Base-by-base conservation (phyloP, 2,329 filamentous ascomycete species). In the Paecilomyces variotii region DNA sequence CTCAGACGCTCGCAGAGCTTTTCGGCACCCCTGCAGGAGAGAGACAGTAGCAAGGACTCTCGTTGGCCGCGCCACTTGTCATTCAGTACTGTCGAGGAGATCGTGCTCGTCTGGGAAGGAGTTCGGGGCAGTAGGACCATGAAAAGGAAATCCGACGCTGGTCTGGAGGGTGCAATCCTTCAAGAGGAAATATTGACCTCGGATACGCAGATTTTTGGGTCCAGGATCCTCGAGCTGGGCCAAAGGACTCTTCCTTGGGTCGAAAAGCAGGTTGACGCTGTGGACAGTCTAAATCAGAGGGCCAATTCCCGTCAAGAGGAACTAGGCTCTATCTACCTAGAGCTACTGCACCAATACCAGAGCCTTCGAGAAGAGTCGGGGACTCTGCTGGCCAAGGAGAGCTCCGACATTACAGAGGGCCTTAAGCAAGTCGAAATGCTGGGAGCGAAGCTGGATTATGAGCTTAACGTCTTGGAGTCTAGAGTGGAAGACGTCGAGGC, bases 401-500 rank as follows among this genome's bases (percentile, higher is more conserved):
- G 87, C 49, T 80, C 81, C 25, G 80, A 83, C 56, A 78, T 96
- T 39, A 84, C 82, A 3, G 90, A 94, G 68, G 82, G 82, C 14
- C 79, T 91, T 61, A 88, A 88, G 71, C 89, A 94, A 62, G 80
- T 97, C 12, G 91, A 96, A 70, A 83, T 88, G 25, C 78, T 95
- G 45, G 85, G 88, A 2, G 90, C 91, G 24, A 92, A 92, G 73
- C 80, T 97, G 57, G 92, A 97, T 68, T 97, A 97, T 73, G 93
- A 97, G 77, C 87, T 97, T 61, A 84, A 88, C 60, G 85, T 86
- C 14, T 78, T 97, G n/a, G 81, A 86, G 54, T 85, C 87, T 54
- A 91, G 91, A 67, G 87, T 96, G 9, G 83, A 89, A 66, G 93
- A 97, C 68, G 89, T 96, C 7, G 91, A 96, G 68, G 88, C 91